phyloP scores from a whole-genome alignment of 345 rosid species.

The Melaleuca quinquenervia region DNA sequence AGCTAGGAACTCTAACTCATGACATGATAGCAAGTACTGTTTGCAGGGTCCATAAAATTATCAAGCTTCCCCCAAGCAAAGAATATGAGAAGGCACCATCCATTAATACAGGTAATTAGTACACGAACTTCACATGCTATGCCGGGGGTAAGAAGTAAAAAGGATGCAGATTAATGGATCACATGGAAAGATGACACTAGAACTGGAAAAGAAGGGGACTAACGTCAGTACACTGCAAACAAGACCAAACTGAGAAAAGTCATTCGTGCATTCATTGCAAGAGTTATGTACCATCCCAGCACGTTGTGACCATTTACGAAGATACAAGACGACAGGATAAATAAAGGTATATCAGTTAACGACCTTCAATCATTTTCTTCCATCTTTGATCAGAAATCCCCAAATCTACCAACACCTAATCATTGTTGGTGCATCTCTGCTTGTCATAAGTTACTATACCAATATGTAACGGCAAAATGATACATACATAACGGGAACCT shows the following conservation, averaged over 20 bases:
- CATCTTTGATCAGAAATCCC: not conserved
- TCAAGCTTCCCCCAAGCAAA: not conserved
- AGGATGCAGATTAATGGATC: not conserved
- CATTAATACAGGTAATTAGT: not conserved
- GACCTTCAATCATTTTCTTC: not conserved
- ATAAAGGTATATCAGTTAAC: not conserved
- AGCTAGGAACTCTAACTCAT: not conserved
- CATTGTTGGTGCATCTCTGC: not conserved
- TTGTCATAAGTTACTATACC: not conserved
- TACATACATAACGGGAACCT: not conserved
- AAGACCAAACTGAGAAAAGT: not conserved
- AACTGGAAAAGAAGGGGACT: not conserved
- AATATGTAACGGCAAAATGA: not conserved
- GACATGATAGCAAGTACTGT: not conserved
- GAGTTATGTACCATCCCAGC: not conserved
- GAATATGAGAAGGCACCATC: not conserved
- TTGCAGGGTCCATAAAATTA: not conserved
- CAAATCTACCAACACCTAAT: not conserved
- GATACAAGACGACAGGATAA: not conserved
- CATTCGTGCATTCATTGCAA: not conserved
- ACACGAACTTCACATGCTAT: not conserved
- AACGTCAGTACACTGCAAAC: not conserved
- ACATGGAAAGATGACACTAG: not conserved
- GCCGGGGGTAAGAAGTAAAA: not conserved
- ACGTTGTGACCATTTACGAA: not conserved